These are phyloP conservation scores for Samsoniella hepiali DNA, from an alignment of 2,329 filamentous ascomycete species.

Conservation along the genomic window DNA sequence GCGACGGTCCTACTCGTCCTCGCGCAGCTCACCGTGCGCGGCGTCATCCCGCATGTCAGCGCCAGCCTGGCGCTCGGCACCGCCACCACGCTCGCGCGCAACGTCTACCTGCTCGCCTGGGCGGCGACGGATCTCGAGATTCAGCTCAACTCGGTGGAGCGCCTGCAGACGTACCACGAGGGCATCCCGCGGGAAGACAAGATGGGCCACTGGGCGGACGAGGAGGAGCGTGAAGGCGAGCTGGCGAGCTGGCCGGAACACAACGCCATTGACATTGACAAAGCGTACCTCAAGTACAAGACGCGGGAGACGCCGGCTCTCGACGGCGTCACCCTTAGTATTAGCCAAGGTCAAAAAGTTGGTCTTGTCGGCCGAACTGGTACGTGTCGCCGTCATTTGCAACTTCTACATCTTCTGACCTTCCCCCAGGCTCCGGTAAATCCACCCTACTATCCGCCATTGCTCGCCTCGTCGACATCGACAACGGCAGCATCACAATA, in stretches of 20 bases:
- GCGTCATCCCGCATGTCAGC: slow-evolving; percentile 7
- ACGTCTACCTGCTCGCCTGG: slow-evolving; percentile 12
- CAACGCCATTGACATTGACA: background rate
- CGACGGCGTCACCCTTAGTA: background rate
- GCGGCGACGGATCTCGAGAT: slow-evolving; percentile 7
- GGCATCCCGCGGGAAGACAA: slow-evolving; percentile 7
- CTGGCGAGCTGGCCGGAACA: background rate
- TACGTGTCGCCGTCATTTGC: background rate
- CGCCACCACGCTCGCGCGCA: slow-evolving; percentile 8
- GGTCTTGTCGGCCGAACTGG: slow-evolving; percentile 15
- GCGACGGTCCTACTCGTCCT: slow-evolving; percentile 4
- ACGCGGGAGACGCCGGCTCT: slow-evolving; percentile 4
- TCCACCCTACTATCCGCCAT: slow-evolving; percentile 13
- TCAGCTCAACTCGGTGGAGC: slow-evolving; percentile 14
- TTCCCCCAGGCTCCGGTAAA: slow-evolving; percentile 1
- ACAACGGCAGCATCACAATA: background rate
- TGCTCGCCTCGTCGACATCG: slow-evolving; percentile 11
- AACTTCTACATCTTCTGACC: background rate
- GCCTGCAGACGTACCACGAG: slow-evolving; percentile 10
- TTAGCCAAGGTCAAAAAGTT: slow-evolving; percentile 4
- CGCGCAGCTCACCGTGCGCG: background rate
- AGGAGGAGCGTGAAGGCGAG: background rate
- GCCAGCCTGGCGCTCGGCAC: slow-evolving; percentile 12
- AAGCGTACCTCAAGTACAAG: slow-evolving; percentile 8
- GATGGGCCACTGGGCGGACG: background rate